Evolutionary conservation across 345 rosid genomes (phyloP).

Genomic region (Eucalyptus sp.): DNA sequence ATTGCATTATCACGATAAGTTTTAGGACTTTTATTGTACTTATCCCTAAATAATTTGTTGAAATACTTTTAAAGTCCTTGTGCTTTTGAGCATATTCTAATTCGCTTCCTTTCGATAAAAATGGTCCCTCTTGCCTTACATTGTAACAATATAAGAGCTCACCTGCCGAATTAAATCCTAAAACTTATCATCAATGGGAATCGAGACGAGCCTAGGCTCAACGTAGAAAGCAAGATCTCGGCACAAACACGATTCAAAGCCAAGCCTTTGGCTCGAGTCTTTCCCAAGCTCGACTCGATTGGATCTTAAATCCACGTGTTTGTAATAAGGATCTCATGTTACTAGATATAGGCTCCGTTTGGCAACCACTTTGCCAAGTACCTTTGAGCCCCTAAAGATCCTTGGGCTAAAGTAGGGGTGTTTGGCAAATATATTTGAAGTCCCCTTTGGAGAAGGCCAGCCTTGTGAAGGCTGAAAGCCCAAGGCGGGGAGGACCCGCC

Average conservation of each 20-base stretch:
- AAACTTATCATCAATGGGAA: neutral
- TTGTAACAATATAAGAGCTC: neutral
- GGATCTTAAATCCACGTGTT: neutral
- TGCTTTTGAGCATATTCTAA: neutral
- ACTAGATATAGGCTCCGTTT: no score
- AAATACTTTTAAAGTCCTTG: neutral
- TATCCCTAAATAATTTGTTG: neutral
- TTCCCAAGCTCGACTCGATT: neutral
- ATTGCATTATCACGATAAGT: no score
- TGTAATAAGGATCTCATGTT: neutral
- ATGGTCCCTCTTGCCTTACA: neutral
- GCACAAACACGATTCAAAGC: neutral
- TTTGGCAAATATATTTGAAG: no score
- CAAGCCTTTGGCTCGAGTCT: neutral
- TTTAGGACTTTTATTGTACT: no score
- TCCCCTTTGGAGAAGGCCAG: no score
- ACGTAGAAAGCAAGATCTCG: neutral
- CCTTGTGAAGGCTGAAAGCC: no score
- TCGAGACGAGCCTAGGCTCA: neutral
- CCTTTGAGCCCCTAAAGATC: no score
- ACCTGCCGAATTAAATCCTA: fast-evolving
- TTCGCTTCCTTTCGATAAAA: neutral
- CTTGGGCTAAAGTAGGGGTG: no score
- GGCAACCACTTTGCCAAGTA: no score
- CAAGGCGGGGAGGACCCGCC: no score